A percentile compares a stretch with the other conserved stretches of the same genome.
Evolutionary conservation across 129 eudicot species (phyloP).

Genomic region (Lonicera japonica): DNA sequence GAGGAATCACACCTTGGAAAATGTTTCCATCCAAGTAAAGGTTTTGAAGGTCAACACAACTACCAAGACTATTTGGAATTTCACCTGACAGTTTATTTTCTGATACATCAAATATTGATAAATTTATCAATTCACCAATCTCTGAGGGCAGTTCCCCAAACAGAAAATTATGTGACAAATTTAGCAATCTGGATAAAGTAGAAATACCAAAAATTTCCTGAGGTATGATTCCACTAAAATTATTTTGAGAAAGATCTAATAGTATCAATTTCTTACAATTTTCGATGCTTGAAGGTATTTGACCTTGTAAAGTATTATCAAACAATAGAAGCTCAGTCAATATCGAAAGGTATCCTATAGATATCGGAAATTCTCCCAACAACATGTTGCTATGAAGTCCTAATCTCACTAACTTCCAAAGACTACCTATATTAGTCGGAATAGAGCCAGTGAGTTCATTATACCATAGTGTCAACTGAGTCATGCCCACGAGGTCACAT

Average conservation of each 20-base stretch:
- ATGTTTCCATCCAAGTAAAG: not conserved
- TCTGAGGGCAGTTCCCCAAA: slow-evolving; percentile 2
- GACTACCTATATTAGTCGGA: slow-evolving; percentile 1
- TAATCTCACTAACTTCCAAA: not conserved
- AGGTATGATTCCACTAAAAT: slow-evolving; percentile 6
- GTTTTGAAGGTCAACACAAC: not conserved
- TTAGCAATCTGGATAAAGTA: not conserved
- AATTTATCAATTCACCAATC: not conserved
- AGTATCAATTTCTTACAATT: not conserved
- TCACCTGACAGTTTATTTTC: slow-evolving; percentile 3
- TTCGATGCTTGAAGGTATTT: not conserved
- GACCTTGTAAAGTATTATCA: not conserved
- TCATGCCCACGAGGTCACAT: slow-evolving; percentile 17
- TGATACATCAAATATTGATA: slow-evolving; percentile 5
- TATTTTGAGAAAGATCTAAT: slow-evolving; percentile 8
- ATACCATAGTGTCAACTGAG: slow-evolving; percentile 1
- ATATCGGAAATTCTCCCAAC: not conserved
- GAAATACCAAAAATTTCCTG: not conserved
- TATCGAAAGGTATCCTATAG: slow-evolving; percentile 9
- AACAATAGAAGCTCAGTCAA: slow-evolving; percentile 2
- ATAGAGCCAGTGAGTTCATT: slow-evolving; percentile 26
- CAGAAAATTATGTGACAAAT: slow-evolving; percentile 5
- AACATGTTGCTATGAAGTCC: not conserved
- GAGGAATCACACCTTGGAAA: not conserved
- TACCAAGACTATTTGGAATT: slow-evolving; percentile 7